phyloP scores from a whole-genome alignment of 2,329 filamentous ascomycete species.

The Zalaria sp. region DNA sequence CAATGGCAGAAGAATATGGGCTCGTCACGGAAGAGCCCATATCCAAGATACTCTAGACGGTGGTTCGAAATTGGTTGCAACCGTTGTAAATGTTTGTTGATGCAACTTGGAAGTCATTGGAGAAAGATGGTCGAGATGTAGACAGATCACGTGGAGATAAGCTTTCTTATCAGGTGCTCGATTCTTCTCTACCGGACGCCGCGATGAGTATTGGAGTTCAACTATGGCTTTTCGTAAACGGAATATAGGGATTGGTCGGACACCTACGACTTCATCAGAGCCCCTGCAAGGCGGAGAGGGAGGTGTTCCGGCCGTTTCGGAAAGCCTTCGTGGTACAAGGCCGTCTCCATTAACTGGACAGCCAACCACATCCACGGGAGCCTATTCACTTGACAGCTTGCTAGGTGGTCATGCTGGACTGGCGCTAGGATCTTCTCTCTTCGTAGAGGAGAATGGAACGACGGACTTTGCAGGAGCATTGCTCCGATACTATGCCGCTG shows the following conservation, averaged over 20 bases:
- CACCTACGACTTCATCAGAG: not conserved
- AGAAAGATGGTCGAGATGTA: not conserved
- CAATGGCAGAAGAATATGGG: too few species aligned
- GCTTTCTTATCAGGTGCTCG: not conserved
- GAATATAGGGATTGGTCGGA: constrained; percentile 32
- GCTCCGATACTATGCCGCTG: constrained; percentile 78
- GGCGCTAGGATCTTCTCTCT: constrained; percentile 62
- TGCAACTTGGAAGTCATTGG: not conserved
- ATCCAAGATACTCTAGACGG: too few species aligned
- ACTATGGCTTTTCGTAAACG: constrained; percentile 56
- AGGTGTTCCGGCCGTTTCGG: constrained; percentile 4
- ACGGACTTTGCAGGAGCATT: constrained; percentile 85
- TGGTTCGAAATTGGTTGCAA: too few species aligned
- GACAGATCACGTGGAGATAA: not conserved
- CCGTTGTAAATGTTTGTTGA: too few species aligned
- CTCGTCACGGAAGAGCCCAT: too few species aligned
- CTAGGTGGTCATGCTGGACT: constrained; percentile 79
- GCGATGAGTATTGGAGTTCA: not conserved
- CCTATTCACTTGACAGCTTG: constrained; percentile 68
- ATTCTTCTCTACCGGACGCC: not conserved
- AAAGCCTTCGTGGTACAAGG: constrained; percentile 42
- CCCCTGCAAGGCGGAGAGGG: constrained; percentile 12
- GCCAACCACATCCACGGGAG: constrained; percentile 81
- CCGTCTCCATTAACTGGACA: constrained; percentile 83
- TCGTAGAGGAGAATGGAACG: constrained; percentile 80